These are phyloP conservation scores for Vaucheria bursata DNA, from an alignment of 352 stramenopile genomes.

Conservation along the genomic window DNA sequence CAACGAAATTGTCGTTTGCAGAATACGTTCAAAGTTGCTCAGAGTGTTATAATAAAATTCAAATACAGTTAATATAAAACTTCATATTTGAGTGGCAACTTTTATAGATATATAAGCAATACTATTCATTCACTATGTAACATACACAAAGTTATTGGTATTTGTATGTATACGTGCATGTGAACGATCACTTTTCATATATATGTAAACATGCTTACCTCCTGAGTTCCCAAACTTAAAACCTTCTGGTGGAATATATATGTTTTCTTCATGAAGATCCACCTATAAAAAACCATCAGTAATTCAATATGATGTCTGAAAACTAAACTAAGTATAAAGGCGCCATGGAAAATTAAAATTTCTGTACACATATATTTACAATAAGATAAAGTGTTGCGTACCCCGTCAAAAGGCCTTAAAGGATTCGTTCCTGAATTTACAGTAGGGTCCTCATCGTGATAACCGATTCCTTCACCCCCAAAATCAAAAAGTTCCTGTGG, in stretches of 20 bases:
- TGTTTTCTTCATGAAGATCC: constrained; percentile 1
- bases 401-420: not conserved
- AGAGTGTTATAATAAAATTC: too few species aligned
- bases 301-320: not conserved
- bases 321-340: not conserved
- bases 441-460: not conserved
- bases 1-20: too few species aligned
- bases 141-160: too few species aligned
- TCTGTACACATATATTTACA: not conserved
- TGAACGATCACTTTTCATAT: too few species aligned
- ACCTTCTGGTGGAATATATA: not conserved
- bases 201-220: too few species aligned
- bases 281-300: not conserved
- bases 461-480: not conserved
- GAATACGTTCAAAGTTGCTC: too few species aligned
- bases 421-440: not conserved
- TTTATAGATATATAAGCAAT: too few species aligned
- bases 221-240: constrained; percentile 9
- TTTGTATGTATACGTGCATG: too few species aligned
- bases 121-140: too few species aligned
- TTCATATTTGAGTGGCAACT: too few species aligned
- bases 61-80: too few species aligned
- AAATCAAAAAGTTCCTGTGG: constrained; percentile 5
- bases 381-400: not conserved
- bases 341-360: not conserved